Evolutionary conservation across 1,139 yeast genomes (phyloP).

Genomic region (Casaregolazyma suthepensis): DNA sequence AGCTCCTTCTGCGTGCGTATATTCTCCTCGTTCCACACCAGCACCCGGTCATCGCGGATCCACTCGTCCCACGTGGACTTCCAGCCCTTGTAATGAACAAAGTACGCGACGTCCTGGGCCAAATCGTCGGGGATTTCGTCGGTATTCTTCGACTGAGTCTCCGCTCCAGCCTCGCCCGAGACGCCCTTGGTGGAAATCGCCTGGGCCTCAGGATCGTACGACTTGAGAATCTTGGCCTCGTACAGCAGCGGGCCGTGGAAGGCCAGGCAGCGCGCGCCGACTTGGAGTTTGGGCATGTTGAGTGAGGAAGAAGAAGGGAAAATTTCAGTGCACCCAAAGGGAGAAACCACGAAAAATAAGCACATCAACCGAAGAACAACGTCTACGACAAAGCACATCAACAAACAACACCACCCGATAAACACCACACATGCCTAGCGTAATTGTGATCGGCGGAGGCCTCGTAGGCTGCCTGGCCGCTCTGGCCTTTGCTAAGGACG

Average conservation of each 20-base stretch:
- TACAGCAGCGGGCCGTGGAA: slow-evolving; percentile 88
- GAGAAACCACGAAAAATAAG: no score
- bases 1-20: slow-evolving; percentile 58
- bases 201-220: slow-evolving; percentile 50
- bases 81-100: slow-evolving; percentile 93
- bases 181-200: slow-evolving; percentile 30
- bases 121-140: slow-evolving; percentile 43
- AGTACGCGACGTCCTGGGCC: slow-evolving; percentile 43
- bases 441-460: slow-evolving; percentile 55
- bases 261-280: slow-evolving; percentile 52
- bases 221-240: slow-evolving; percentile 73
- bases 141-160: slow-evolving; percentile 18
- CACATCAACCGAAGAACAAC: no score
- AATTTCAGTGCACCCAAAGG: no score
- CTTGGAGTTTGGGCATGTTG: slow-evolving; percentile 5
- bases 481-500: slow-evolving; percentile 64
- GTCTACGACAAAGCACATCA: no score
- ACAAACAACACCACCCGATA: no score
- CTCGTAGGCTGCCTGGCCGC: slow-evolving; percentile 88
- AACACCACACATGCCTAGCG: slow-evolving; percentile 15
- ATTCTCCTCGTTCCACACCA: slow-evolving; percentile 67
- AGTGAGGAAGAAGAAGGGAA: not conserved
- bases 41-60: slow-evolving; percentile 67
- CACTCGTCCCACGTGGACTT: slow-evolving; percentile 96
- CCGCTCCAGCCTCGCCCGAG: slow-evolving; percentile 36